Evolutionary conservation across 352 stramenopile genomes (phyloP), one percentile per base, ranked within the genome.

Genomic region (Proteromonas lacertae): DNA sequence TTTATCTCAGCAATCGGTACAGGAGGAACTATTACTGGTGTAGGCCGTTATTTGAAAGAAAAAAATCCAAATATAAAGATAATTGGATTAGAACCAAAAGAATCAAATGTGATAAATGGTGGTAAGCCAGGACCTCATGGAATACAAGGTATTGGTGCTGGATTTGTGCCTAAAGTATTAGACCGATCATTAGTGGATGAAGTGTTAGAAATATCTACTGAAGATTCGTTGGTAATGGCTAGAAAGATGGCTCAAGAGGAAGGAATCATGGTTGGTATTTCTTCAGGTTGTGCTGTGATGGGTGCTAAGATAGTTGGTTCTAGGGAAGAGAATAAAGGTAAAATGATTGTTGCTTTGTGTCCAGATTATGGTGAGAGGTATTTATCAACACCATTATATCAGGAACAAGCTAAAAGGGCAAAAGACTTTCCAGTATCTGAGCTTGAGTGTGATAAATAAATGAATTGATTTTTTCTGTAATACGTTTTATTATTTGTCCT

Each of bases 21-120:
- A 2, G 80, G 80, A 13, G 81, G 79, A 2, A 93, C 81, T 20
- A 72, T 94, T 29, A 81, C 74, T 0, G 80, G 82, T 23, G 70
- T 72, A 16, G 69, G 70, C 8, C 59, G 69, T 22, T 87, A 84
- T 51, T 57, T 93, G 32, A 91, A 91, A 52, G 70, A 90, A 48
- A 62, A 1, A 42, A 56, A 56, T 25, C 38, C 41, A 22, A 43
- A 17, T 21, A 30, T 53, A 12, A 53, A 53, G 33, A 29, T 16
- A 13, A 33, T 51, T n/a, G 49, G 46, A 8, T 41, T 57, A 28
- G 47, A 57, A 36, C 47, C 50, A 8, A 22, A 34, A 8, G 50
- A 57, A 36, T 53, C 42, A 8, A 23, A 42, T 2, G 50, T 57
- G 9, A 35, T 57, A 3, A 45, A 25, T 22, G 50, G 50, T 14